Conservation (phyloP, 2,329 filamentous ascomycete genomes). For the Aspergillus flavus region DNA sequence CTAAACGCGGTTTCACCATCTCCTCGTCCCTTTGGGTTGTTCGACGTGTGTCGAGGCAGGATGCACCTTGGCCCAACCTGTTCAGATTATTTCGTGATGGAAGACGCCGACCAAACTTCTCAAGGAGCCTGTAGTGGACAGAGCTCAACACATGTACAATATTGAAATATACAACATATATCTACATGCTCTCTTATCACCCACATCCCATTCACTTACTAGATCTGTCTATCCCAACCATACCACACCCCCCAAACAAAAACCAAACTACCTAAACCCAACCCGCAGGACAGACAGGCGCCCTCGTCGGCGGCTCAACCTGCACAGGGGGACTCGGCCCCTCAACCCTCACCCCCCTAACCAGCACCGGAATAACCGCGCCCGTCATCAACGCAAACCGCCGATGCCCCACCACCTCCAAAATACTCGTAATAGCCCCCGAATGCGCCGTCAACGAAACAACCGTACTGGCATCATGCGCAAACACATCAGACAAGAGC, state of each 20-base stretch:
- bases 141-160: constrained; percentile 13
- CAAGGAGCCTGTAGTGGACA: constrained; percentile 1
- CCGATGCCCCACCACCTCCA: constrained; percentile 51
- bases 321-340: constrained; percentile 21
- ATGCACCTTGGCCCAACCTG: background rate
- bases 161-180: constrained; percentile 16
- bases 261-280: background rate
- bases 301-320: constrained; percentile 29
- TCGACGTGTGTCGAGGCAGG: background rate
- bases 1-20: background rate
- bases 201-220: background rate
- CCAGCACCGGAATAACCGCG: constrained; percentile 54
- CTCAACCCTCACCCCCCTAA: constrained; percentile 43
- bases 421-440: constrained; percentile 58
- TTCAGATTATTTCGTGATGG: background rate
- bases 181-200: background rate
- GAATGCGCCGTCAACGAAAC: constrained; percentile 62
- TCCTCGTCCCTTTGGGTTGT: background rate
- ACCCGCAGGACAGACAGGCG: constrained; percentile 13
- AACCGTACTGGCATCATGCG: constrained; percentile 48
- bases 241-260: background rate
- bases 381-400: constrained; percentile 53
- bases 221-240: background rate
- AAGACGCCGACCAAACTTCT: background rate
- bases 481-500: constrained; percentile 58